A percentile compares a stretch with the other conserved stretches of the same genome.
Evolutionary conservation across 441 rosid species (phyloP).

Genomic region (Gossypium lobatum): DNA sequence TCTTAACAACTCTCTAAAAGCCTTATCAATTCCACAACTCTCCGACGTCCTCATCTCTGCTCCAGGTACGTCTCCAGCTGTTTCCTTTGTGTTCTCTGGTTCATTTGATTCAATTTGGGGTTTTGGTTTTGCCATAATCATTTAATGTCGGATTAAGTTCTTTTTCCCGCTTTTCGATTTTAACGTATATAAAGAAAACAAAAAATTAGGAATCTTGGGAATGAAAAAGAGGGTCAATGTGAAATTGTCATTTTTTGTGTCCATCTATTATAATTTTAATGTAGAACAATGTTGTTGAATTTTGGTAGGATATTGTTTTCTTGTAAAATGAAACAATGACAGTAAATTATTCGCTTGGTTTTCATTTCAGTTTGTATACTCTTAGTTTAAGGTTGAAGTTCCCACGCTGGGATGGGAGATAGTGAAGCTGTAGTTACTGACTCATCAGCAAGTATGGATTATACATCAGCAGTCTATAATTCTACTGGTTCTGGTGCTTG

Average conservation of each 20-base stretch:
- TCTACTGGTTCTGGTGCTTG: constrained; percentile 8
- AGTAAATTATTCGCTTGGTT: neutral
- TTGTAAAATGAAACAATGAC: neutral
- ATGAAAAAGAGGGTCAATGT: neutral
- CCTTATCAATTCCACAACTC: neutral
- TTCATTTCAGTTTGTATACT: constrained; percentile 20
- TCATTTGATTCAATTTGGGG: neutral
- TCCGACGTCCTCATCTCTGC: neutral
- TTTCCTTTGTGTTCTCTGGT: neutral
- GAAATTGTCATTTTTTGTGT: too few relatives aligned
- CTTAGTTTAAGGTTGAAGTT: constrained; percentile 7
- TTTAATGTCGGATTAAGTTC: neutral
- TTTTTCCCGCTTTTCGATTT: neutral
- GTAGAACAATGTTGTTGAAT: neutral
- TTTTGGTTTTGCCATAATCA: neutral
- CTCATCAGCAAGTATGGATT: constrained; percentile 35
- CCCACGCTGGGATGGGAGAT: constrained; percentile 54
- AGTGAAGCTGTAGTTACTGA: constrained; percentile 57
- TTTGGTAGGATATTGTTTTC: neutral
- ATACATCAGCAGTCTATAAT: constrained; percentile 31
- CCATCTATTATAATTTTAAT: neutral
- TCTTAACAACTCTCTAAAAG: neutral
- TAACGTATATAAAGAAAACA: neutral
- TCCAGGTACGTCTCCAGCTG: neutral
- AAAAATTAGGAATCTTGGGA: neutral